Percentiles rank a stretch among this genome's conserved stretches.
Conservation (phyloP, 2,329 filamentous ascomycete genomes). For the Trichoderma lentiforme region DNA sequence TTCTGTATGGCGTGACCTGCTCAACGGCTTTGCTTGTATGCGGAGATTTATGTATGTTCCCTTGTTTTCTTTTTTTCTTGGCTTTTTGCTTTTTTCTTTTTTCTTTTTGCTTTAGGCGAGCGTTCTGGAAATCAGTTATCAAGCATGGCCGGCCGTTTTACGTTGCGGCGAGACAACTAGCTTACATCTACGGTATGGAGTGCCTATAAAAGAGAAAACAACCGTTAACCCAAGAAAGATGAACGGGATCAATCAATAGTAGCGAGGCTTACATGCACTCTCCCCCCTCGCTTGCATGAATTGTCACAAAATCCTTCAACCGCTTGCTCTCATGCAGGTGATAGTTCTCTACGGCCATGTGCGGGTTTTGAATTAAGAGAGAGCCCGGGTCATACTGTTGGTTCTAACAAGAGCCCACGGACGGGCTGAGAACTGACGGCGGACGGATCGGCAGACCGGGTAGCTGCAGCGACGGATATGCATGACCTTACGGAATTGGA, state of each 20-base stretch:
- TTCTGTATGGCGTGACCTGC: neutral
- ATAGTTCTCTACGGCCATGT: neutral
- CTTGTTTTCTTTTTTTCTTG: neutral
- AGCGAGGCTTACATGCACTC: neutral
- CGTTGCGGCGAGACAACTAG: neutral
- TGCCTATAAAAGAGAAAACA: neutral
- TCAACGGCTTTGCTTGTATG: neutral
- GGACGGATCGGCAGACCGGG: slow-evolving; percentile 14
- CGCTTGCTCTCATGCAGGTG: slow-evolving; percentile 4
- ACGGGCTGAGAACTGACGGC: slow-evolving; percentile 8
- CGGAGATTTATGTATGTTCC: neutral
- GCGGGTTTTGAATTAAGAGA: neutral
- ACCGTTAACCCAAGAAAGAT: neutral
- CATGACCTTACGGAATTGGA: slow-evolving; percentile 10
- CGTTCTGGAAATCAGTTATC: neutral
- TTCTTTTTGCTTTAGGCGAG: neutral
- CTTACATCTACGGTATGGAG: neutral
- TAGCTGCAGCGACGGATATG: slow-evolving; percentile 12
- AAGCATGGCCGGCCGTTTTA: neutral
- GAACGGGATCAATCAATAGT: neutral
- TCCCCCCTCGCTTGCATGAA: neutral
- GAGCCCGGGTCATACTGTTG: neutral
- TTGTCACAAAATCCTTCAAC: neutral
- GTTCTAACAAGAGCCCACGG: neutral
- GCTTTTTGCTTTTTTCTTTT: neutral